phyloP scores from a whole-genome alignment of 345 rosid species.

The Linum trigynum region DNA sequence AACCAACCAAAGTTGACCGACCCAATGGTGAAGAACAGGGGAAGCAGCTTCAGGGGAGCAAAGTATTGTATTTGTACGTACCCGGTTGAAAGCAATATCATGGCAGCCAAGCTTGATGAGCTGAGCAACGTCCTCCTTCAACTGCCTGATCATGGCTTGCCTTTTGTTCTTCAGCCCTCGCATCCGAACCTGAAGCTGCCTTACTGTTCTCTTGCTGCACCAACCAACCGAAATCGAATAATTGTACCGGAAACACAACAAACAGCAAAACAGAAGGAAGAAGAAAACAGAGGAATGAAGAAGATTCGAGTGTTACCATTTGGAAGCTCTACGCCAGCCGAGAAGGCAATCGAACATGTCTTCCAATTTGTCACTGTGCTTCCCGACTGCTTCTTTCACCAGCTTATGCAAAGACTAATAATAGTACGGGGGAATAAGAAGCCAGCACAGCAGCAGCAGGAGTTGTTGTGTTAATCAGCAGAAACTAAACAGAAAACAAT shows the following conservation, averaged over 20 bases:
- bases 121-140: constrained; percentile 55
- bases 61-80: constrained; percentile 5
- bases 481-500: not conserved
- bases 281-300: not conserved
- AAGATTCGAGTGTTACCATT: constrained; percentile 31
- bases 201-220: constrained; percentile 56
- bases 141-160: constrained; percentile 43
- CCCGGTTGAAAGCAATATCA: constrained; percentile 46
- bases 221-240: not conserved
- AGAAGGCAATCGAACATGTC: constrained; percentile 62
- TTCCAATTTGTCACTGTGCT: constrained; percentile 1
- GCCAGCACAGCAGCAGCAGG: not conserved
- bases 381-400: not conserved
- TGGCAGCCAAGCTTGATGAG: constrained; percentile 47
- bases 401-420: not conserved
- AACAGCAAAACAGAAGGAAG: not conserved
- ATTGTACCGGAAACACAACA: not conserved
- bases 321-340: constrained; percentile 76
- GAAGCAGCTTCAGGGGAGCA: not conserved
- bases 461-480: not conserved
- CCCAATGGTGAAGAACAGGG: not conserved
- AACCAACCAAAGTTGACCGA: not conserved
- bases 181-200: constrained; percentile 49
- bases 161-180: constrained; percentile 63
- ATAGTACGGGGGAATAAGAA: too few relatives aligned